phyloP scores from a whole-genome alignment of 345 rosid genomes.

The Xanthoceras sorbifolium region DNA sequence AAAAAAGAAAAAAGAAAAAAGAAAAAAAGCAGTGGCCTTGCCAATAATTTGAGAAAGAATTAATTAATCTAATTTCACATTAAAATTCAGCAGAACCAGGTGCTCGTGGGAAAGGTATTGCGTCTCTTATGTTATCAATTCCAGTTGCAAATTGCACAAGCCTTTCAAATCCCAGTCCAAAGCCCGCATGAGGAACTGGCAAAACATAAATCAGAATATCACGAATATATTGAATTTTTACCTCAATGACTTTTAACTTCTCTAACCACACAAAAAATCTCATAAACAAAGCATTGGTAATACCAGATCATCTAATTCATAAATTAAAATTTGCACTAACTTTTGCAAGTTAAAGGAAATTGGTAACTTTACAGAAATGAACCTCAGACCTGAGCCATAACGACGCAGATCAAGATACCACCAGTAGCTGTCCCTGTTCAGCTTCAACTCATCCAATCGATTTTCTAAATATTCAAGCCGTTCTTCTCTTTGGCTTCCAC shows the following conservation, averaged over 20 bases:
- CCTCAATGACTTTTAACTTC: neutral
- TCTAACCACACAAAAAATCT: neutral
- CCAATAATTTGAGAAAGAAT: neutral
- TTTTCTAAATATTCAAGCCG: conserved; percentile 81
- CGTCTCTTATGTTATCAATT: conserved; percentile 87
- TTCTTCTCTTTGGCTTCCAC: conserved; percentile 99
- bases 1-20: neutral
- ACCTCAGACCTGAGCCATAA: conserved; percentile 83
- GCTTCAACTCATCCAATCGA: conserved; percentile 73
- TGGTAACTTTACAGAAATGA: neutral
- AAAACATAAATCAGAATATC: conserved; percentile 4
- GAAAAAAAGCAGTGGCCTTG: neutral
- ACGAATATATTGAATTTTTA: neutral
- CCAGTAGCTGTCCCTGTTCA: conserved; percentile 85
- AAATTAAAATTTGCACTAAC: neutral
- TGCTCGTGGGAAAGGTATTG: conserved; percentile 90
- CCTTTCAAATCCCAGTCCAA: conserved; percentile 94
- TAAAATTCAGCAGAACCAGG: conserved; percentile 93
- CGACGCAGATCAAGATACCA: conserved; percentile 98
- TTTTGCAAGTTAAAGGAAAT: conserved; percentile 1
- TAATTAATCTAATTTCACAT: neutral
- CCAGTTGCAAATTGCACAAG: conserved; percentile 96
- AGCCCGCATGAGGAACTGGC: conserved; percentile 99
- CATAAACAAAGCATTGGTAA: neutral
- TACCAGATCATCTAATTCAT: neutral